Evolutionary conservation across 257 asterid genomes (phyloP), one percentile per base, ranked within the genome.

Genomic region (Agastache rugosa): DNA sequence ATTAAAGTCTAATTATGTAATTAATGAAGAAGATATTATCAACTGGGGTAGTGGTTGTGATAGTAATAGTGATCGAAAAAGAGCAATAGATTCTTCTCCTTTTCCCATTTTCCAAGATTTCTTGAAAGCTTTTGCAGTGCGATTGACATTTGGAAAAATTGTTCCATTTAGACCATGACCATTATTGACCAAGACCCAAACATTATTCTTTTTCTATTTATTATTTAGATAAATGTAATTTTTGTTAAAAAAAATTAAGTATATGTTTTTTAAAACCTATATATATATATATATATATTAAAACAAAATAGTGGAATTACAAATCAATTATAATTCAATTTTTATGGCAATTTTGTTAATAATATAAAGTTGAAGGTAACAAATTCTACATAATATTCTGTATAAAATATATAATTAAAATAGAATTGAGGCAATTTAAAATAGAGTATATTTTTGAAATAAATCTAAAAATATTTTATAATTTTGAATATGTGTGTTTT

Each of bases 91-190:
- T 63, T 12, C 31, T 60, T 73, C 35, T 25, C 25, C 74, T 56
- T 82, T 79, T 55, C 72, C 72, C 79, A 54, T 65, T 75, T 75
- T 73, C 83, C 79, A 71, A 79, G 50, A 42, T 56, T 67, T 67
- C 31, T 63, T 51, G 60, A 65, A 76, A 51, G 27, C 77, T 78
- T 79, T 76, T 11, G 72, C 68, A 74, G 65, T 70, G 72, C 60
- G 51, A 69, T 63, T 64, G 62, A 56, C 75, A 44, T 9, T 5
- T 19, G 31, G 0, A 37, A 29, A 77, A 39, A 65, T 8, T 48
- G 67, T 31, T 45, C 72, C 65, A 31, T 60, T 3, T 34, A 31
- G 71, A 80, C 75, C 58, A 39, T 39, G 71, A 76, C 76, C 75
- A 19, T 11, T 31, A 31, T 31, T 31, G 50, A 63, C 74, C 48